Base-by-base conservation (phyloP, 768 basidiomycete species). In the Lactifluus subvellereus region DNA sequence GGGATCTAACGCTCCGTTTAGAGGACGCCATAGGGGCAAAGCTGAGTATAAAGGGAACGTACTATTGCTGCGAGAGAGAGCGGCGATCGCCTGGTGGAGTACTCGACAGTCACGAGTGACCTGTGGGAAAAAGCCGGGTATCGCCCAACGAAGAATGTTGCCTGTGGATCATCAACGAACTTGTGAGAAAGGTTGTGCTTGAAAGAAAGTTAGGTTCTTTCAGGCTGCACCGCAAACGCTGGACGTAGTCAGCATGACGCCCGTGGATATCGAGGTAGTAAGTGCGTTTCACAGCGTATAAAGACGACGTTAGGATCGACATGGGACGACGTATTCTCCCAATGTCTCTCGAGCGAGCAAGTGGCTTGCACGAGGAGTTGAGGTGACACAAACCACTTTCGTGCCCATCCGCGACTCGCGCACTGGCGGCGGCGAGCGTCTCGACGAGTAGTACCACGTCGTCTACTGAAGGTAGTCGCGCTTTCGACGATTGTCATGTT, bases 81-180 rank as follows among this genome's bases (percentile, higher is more conserved):
- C 62, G 32, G 67, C 60, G 60, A 70, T 62, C 33, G 67, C 35
- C 54, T 68, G 27, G 27, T 27, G 1, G 27, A 27, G 27, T 27
- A 27, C 27, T 27, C 27, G 27, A 27, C 27, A 58, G 32, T 67
- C 11, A 8, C 37, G 59, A 69, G 43, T 4, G 60, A 42, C 20
- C 43, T 59, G 54, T 69, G 35, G 68, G 63, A 37, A 37, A 30
- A 38, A 30, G 16, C 69, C 67, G 45, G 2, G 37, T 37, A 62
- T 30, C 42, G 62, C 47, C 6, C 56, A 64, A 54, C 67, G 68
- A 8, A 66, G 27, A 30, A 57, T 61, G 18, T 59, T 66, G 62
- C 70, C 64, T 67, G 43, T 22, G 10, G 11, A 20, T n/a, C 43
- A 33, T 32, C 1, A 45, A 59, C 9, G 33, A 14, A 16, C 20